Evolutionary conservation across 2,329 filamentous ascomycete species (phyloP).

Genomic region (Endothia cerciana): DNA sequence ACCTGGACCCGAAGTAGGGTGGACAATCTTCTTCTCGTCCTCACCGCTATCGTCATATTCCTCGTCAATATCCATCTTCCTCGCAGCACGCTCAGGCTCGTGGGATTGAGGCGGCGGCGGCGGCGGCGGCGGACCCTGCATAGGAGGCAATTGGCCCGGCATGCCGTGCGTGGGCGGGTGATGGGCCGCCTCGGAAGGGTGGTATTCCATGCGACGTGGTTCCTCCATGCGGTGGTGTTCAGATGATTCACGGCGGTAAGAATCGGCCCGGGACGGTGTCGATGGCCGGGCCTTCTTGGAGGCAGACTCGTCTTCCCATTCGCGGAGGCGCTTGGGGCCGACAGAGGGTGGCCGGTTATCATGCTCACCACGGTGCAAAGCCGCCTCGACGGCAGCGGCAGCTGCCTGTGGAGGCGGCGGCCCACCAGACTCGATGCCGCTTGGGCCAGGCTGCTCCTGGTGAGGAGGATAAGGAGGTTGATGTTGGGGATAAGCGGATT

Average conservation of each 20-base stretch:
- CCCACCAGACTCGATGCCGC: constrained; percentile 69
- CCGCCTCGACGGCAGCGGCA: constrained; percentile 64
- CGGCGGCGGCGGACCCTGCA: constrained; percentile 60
- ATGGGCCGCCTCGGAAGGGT: constrained; percentile 91
- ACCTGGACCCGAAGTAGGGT: constrained; percentile 42
- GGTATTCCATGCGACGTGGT: constrained; percentile 71
- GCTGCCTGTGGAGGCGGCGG: constrained; percentile 65
- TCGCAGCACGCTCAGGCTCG: constrained; percentile 80
- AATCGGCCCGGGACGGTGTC: constrained; percentile 68
- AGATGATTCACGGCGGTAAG: constrained; percentile 77
- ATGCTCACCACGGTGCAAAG: constrained; percentile 44
- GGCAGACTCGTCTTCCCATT: constrained; percentile 86
- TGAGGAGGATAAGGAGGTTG: constrained; percentile 73
- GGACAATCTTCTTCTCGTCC: constrained; percentile 70
- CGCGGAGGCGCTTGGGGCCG: constrained; percentile 80
- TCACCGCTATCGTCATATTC: constrained; percentile 95
- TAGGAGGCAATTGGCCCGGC: constrained; percentile 63
- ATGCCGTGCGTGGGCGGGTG: constrained; percentile 70
- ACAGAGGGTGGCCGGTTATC: constrained; percentile 81
- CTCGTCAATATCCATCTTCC: constrained; percentile 97
- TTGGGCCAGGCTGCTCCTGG: constrained; percentile 65
- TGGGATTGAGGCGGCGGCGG: constrained; percentile 48
- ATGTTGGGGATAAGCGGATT: constrained; percentile 80
- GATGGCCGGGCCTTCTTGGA: constrained; percentile 83
- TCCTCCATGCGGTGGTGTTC: constrained; percentile 70